Evolutionary conservation across 2,329 filamentous ascomycete genomes (phyloP), one percentile per base, ranked within the genome.

Genomic region (Harringtonia aguacate): DNA sequence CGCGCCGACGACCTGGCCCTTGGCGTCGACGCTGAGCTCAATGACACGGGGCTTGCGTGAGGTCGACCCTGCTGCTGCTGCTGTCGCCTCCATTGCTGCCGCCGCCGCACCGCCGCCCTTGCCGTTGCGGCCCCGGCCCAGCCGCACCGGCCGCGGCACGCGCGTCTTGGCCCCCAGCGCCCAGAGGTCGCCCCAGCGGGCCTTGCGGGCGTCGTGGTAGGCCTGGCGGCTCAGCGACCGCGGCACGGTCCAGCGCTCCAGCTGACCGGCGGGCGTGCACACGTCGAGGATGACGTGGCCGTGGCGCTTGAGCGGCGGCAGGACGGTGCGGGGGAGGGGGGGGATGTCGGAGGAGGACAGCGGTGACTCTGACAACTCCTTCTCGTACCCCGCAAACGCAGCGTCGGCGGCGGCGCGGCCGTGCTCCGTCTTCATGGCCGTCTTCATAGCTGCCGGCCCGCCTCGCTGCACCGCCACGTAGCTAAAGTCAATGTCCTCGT

Each of bases 221-320:
- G 88, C 88, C 55, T 84, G 79, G 54, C 76, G 81, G 60, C 81
- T 82, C 63, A 82, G 92, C 47, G 81, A 87, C 53, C 80, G 80
- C 2, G 90, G 86, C 0, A 98, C 82, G 0, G 84, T 92, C 92
- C 92, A 98, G 44, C 92, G 85, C 68, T 98, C 90, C 29, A 95
- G 79, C 35, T 75, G 79, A 28, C 86, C 92, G 1, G 77, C 73
- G 0, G 90, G 84, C 0, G 92, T 97, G 69, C 92, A 98, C 3
- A 97, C 60, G 58, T 98, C 92, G 24, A 98, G 68, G 15, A 84
- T 86, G 36, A 97, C 81, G 59, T 98, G 92, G 1, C 88, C 86
- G 33, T 79, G 79, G 21, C 87, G 79, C 67, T 98, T 98, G 47
- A 98, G 69, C 1, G 92, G 87, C 1, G 83, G 77, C 24, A 89